A percentile compares a stretch with the other conserved stretches of the same genome.
Evolutionary conservation across 164 flowering plant species (phyloP).

Genomic region (Cinnamomum micranthum): DNA sequence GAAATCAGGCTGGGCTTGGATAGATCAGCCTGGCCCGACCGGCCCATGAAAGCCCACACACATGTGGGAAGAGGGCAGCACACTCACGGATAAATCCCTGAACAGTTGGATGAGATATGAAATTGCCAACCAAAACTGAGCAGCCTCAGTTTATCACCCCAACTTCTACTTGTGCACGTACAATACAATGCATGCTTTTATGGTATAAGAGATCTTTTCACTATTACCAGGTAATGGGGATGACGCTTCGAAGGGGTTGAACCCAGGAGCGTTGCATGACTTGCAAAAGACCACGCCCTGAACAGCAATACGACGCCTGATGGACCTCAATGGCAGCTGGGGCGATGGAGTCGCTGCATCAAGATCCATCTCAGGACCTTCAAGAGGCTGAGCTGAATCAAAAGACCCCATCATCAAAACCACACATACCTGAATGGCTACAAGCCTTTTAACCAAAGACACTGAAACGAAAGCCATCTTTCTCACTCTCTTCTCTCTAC

Average conservation of each 20-base stretch:
- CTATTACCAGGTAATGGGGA: conserved; percentile 2
- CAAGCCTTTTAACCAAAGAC: conserved; percentile 8
- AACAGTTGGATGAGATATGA: fast-evolving
- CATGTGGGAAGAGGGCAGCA: too few relatives aligned
- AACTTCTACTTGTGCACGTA: neutral
- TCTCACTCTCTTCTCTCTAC: neutral
- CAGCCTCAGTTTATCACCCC: neutral
- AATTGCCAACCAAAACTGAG: too few relatives aligned
- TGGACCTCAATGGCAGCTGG: neutral
- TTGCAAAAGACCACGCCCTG: conserved; percentile 11
- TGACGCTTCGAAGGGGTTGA: neutral
- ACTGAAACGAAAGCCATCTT: conserved; percentile 7
- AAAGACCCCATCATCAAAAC: conserved; percentile 5
- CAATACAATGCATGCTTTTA: neutral
- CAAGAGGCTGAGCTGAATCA: neutral
- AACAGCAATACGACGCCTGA: neutral
- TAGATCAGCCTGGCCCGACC: too few relatives aligned
- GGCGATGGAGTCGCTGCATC: neutral
- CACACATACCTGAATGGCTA: conserved; percentile 15
- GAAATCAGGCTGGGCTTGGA: too few relatives aligned
- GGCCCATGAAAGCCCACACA: too few relatives aligned
- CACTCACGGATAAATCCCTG: too few relatives aligned
- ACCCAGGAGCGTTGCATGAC: neutral
- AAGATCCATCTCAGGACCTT: neutral
- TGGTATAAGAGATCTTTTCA: neutral